Base-by-base conservation (phyloP, 2,329 filamentous ascomycete genomes). In the Dryadomyces quercus-mongolicae region DNA sequence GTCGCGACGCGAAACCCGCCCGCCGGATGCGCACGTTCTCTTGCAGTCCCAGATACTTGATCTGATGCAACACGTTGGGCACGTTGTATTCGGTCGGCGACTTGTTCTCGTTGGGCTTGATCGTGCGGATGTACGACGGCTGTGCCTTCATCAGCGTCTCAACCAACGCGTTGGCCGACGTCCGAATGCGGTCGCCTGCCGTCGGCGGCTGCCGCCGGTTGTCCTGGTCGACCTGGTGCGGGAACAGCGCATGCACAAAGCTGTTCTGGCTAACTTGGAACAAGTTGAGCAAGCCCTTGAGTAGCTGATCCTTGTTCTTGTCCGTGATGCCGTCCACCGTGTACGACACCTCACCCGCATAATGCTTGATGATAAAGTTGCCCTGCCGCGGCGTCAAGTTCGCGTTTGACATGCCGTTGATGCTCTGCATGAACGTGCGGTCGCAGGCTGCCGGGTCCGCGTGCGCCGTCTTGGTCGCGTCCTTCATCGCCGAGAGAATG, bases 81-180 rank as follows among this genome's bases (percentile, higher is more conserved):
- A 80, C 78, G 62, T 95, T 96, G 69, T 95, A 98, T 66, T 98
- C 93, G 12, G 82, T 84, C 0, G 90, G 86, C 2, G 91, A 95
- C 70, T 97, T 98, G 74, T 96, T 97, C 70, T 98, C 93, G 73
- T 98, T 98, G 1, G 93, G 93, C 71, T 98, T 98, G 73, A 98
- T 97, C 0, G 93, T 98, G 67, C 93, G 88, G 63, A 98, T 98
- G 66, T 98, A 98, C 2, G 91, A 96, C 1, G 93, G 93, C 62
- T 93, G 88, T 55, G 90, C 92, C 71, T 96, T 95, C 91, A 96
- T 97, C 63, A 98, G 70, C 1, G 93, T 97, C 1, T 91, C 83
- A 1, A 98, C 93, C 20, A 98, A 77, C 47, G 94, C 90, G 65
- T 98, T 98, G 9, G 93, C 93, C 20, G 93, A 97, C 6, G 82